Base-by-base conservation (phyloP, 2,329 filamentous ascomycete species). In the Calonectria crousiana region DNA sequence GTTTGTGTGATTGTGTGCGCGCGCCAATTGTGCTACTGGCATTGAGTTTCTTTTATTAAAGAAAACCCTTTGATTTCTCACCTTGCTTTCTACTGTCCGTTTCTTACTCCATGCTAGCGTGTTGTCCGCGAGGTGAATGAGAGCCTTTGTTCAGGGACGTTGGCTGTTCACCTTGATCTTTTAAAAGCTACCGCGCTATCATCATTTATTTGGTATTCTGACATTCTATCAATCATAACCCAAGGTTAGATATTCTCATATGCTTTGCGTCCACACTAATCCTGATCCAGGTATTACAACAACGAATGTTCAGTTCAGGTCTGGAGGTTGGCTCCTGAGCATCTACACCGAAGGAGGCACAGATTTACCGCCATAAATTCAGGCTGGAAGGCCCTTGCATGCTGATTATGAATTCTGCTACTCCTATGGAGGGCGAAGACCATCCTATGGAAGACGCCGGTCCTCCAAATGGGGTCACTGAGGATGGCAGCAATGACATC, bases 401-500 rank as follows among this genome's bases (percentile, higher is more conserved):
- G 20, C n/a, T 51, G 3, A 64, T n/a, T 36, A 76, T 76, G 75
- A 66, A 56, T 28, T 51, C 44, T 10, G 38, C 16, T 58, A 71
- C 76, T 71, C 86, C 78, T 71, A 86, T 87, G 85, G 87, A 88
- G 66, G 81, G 83, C 60, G 86, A 86, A 53, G 87, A 89, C 62
- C 84, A 86, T 74, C 84, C 83, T 49, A 87, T 87, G 85, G 81
- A 83, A 58, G 87, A 88, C 77, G 87, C 81, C 23, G 83, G 82
- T 67, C 73, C 71, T 32, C 44, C 79, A 8, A 84, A 83, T 60
- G 81, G 79, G 16, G 38, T 79, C 53, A 74, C 69, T 10, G 76
- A 69, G 38, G 70, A 64, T 14, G 73, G 69, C 41, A 76, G 71
- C 58, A 76, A 76, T 60, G 76, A 67, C 32, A 72, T 81, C 23